Percentiles rank a stretch among this genome's conserved stretches.
Evolutionary conservation across 495 filamentous ascomycete genomes (phyloP).

Genomic region (Talaromyces nanjingensis): DNA sequence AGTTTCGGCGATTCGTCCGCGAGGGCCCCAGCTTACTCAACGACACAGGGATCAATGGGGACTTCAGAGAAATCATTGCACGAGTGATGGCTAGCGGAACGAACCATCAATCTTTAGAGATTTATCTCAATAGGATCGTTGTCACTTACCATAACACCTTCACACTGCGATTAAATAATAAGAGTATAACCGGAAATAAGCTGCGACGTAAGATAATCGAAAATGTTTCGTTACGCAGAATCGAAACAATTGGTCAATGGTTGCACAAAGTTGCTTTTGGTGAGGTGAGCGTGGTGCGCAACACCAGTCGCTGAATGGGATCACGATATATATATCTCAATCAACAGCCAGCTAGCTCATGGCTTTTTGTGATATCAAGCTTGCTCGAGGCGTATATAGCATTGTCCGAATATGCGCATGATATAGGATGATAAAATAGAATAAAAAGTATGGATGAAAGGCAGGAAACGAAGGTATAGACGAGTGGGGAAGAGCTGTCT

Average conservation of each 20-base stretch:
- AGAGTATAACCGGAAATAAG: background rate
- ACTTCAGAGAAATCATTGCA: slow-evolving; percentile 6
- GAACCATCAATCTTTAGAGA: background rate
- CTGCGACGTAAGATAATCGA: background rate
- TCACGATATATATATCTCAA: background rate
- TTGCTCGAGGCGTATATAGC: background rate
- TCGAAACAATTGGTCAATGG: background rate
- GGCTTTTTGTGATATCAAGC: background rate
- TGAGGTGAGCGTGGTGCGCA: background rate
- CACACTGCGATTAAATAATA: background rate
- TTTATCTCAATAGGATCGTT: background rate
- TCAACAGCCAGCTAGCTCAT: background rate
- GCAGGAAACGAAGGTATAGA: background rate
- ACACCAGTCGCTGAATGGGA: background rate
- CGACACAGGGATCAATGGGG: slow-evolving; percentile 3
- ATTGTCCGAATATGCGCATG: slow-evolving; percentile 1
- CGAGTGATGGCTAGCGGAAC: background rate
- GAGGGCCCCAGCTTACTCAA: slow-evolving; percentile 7
- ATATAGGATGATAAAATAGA: background rate
- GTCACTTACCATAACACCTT: slow-evolving; percentile 4
- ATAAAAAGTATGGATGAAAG: background rate
- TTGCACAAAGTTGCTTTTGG: background rate
- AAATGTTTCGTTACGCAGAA: background rate
- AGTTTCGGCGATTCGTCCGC: background rate
- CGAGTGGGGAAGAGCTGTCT: slow-evolving; percentile 2